Percentiles rank a stretch among this genome's conserved stretches.
Conservation (phyloP, 2,329 filamentous ascomycete species). For the Talaromyces sp. region DNA sequence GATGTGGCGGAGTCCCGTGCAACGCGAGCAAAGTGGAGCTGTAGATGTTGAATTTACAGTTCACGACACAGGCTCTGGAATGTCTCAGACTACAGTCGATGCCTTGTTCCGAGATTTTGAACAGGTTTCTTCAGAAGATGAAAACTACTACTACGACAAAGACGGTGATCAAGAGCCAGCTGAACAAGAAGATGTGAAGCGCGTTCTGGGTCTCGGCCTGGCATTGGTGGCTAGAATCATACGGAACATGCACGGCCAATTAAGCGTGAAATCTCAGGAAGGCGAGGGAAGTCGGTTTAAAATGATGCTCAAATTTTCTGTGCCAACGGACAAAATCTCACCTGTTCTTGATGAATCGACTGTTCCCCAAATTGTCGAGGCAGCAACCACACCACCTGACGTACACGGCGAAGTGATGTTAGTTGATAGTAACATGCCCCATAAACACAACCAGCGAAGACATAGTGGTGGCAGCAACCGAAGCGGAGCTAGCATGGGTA, state of each 20-base stretch:
- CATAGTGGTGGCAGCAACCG: constrained; percentile 22
- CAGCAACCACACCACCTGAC: constrained; percentile 25
- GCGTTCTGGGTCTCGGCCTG: constrained; percentile 72
- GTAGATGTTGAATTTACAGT: constrained; percentile 69
- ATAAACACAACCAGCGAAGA: constrained; percentile 13
- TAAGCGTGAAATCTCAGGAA: constrained; percentile 77
- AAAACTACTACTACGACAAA: constrained; percentile 23
- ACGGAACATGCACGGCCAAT: constrained; percentile 84
- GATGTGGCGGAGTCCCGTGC: constrained; percentile 48
- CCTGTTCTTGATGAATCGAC: neutral
- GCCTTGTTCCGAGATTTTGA: constrained; percentile 57
- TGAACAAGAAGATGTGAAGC: constrained; percentile 25
- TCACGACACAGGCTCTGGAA: constrained; percentile 68
- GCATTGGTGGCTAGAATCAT: constrained; percentile 82
- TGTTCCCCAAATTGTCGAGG: constrained; percentile 17
- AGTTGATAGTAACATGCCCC: constrained; percentile 22
- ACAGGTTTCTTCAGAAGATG: constrained; percentile 61
- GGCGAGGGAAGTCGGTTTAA: constrained; percentile 79
- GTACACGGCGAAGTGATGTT: constrained; percentile 35
- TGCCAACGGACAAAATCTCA: constrained; percentile 43
- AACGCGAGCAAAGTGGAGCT: constrained; percentile 43
- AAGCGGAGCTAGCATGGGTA: constrained; percentile 29
- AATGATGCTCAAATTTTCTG: constrained; percentile 69
- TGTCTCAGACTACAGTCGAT: constrained; percentile 54
- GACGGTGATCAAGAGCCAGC: constrained; percentile 25